Evolutionary conservation across 768 basidiomycete genomes (phyloP).

Genomic region (Omphalotus guepiniiformis): DNA sequence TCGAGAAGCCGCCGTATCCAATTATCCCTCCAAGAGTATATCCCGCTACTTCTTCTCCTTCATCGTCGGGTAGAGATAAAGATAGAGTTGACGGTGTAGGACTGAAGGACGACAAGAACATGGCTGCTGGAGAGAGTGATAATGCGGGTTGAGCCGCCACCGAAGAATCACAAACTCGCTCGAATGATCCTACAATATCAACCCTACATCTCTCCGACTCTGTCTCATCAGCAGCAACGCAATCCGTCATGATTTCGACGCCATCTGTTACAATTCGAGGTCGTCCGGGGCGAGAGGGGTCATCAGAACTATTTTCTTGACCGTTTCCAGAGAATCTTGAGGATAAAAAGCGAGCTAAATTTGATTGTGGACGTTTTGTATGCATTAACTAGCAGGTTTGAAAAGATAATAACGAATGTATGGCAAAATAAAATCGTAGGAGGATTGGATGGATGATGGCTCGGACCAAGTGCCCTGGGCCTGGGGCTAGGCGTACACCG

Average conservation of each 20-base stretch:
- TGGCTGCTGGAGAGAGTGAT: slow-evolving; percentile 61
- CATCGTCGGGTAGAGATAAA: slow-evolving; percentile 53
- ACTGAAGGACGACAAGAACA: slow-evolving; percentile 67
- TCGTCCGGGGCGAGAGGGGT: not conserved
- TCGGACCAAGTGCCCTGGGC: too few relatives aligned
- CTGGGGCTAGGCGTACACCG: too few relatives aligned
- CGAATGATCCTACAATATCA: not conserved
- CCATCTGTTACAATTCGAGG: slow-evolving; percentile 2
- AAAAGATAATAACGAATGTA: too few relatives aligned
- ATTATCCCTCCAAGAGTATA: slow-evolving; percentile 76
- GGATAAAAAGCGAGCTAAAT: slow-evolving; percentile 3
- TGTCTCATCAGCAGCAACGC: not conserved
- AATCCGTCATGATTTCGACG: not conserved
- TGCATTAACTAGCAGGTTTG: slow-evolving; percentile 10
- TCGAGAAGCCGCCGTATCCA: slow-evolving; percentile 79
- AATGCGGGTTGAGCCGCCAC: too few relatives aligned
- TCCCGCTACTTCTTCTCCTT: slow-evolving; percentile 62
- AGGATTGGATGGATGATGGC: too few relatives aligned
- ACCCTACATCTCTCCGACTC: not conserved
- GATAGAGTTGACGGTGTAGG: slow-evolving; percentile 29
- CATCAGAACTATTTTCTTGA: not conserved
- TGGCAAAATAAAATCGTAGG: too few relatives aligned
- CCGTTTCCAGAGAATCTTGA: not conserved
- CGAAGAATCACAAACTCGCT: too few relatives aligned
- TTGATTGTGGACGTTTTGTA: slow-evolving; percentile 8